Conservation (phyloP, 2,329 filamentous ascomycete species). For the Nothomitra cinnamomea region DNA sequence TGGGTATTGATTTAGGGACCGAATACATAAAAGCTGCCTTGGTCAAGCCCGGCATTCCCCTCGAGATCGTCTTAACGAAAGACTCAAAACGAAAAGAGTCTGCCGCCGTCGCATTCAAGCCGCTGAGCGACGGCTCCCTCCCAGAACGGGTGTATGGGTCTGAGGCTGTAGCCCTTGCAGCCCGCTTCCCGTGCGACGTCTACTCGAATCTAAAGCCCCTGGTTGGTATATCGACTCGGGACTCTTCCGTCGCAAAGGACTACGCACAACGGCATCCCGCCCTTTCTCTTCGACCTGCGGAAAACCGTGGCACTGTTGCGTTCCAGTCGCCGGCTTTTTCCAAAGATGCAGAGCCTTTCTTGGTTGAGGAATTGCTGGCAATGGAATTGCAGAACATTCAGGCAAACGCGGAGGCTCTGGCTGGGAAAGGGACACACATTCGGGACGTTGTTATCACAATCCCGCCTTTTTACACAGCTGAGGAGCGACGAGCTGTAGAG, state of each 20-base stretch:
- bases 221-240: conserved; percentile 50
- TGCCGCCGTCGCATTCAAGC: conserved; percentile 86
- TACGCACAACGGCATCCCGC: conserved; percentile 67
- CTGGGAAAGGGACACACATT: conserved; percentile 56
- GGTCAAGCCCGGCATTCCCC: conserved; percentile 89
- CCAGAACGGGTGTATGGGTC: conserved; percentile 86
- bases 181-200: conserved; percentile 80
- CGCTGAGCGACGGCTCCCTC: conserved; percentile 41
- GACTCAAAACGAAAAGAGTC: conserved; percentile 93
- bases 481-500: conserved; percentile 76
- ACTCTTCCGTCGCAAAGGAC: conserved; percentile 43
- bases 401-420: conserved; percentile 70
- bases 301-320: conserved; percentile 51
- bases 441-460: conserved; percentile 78
- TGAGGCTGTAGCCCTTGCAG: conserved; percentile 73
- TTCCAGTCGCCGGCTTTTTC: conserved; percentile 66
- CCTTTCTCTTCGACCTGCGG: conserved; percentile 46
- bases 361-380: conserved; percentile 82
- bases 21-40: conserved; percentile 93
- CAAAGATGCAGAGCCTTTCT: conserved; percentile 43
- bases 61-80: conserved; percentile 95
- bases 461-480: conserved; percentile 74
- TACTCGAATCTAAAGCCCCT: conserved; percentile 88
- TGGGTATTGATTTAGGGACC: conserved; percentile 87
- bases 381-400: conserved; percentile 92